Evolutionary conservation across 345 rosid genomes (phyloP).

Genomic region (Cochlearia excelsa): DNA sequence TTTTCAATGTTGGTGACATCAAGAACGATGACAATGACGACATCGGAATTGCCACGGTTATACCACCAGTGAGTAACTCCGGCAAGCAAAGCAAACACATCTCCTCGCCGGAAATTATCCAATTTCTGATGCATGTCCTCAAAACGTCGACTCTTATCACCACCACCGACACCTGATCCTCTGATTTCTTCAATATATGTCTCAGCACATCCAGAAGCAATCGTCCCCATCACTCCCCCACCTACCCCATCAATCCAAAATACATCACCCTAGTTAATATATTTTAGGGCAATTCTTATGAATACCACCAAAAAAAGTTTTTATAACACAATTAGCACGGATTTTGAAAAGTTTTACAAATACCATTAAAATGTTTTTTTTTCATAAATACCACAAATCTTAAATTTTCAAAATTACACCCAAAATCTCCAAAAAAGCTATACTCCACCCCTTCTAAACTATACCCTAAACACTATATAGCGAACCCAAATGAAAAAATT

Average conservation of each 20-base stretch:
- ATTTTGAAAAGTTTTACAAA: no score
- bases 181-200: slow-evolving; percentile 44
- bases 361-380: no score
- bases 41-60: slow-evolving; percentile 51
- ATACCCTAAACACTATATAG: no score
- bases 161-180: slow-evolving; percentile 18
- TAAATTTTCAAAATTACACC: no score
- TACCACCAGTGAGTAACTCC: slow-evolving; percentile 64
- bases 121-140: slow-evolving; percentile 59
- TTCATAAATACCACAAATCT: no score
- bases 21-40: slow-evolving; percentile 44
- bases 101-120: slow-evolving; percentile 48
- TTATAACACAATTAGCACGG: no score
- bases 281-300: no score
- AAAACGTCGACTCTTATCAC: slow-evolving; percentile 17
- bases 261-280: no score
- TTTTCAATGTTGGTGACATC: slow-evolving; percentile 48
- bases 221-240: slow-evolving; percentile 41
- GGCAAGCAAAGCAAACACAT: slow-evolving; percentile 44
- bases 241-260: slow-evolving; percentile 26
- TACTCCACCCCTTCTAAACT: no score
- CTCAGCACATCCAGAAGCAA: slow-evolving; percentile 62
- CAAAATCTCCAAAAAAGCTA: no score
- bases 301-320: no score
- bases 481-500: no score